Conservation (phyloP, 805 yeast species). For the Citeromyces matritensis region DNA sequence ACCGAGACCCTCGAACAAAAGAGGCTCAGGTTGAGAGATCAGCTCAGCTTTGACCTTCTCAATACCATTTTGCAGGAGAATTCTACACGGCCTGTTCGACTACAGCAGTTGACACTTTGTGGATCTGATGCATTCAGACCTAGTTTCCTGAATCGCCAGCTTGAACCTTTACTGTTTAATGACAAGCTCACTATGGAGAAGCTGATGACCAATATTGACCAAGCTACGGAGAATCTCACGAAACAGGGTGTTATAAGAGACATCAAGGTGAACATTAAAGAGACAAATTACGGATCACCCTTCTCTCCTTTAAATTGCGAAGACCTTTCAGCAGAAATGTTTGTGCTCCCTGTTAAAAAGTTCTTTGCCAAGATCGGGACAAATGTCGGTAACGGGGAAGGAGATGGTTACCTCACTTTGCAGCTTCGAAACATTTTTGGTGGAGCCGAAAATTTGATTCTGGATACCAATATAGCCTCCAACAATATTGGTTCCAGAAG, state of each 20-base stretch:
- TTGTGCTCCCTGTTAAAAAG: slow-evolving; percentile 42
- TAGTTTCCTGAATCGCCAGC: slow-evolving; percentile 26
- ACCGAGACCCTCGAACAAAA: too few relatives aligned
- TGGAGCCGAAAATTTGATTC: slow-evolving; percentile 34
- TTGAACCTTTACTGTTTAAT: slow-evolving; percentile 25
- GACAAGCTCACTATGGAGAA: slow-evolving; percentile 23
- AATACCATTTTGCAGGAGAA: slow-evolving; percentile 13
- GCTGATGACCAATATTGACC: slow-evolving; percentile 24
- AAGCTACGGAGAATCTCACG: slow-evolving; percentile 23
- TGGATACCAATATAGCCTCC: slow-evolving; percentile 25
- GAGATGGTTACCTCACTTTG: slow-evolving; percentile 79
- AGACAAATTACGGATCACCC: slow-evolving; percentile 6
- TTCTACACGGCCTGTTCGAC: slow-evolving; percentile 22
- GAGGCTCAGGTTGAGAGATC: too few relatives aligned
- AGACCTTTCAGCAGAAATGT: slow-evolving; percentile 12
- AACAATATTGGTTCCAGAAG: slow-evolving; percentile 35
- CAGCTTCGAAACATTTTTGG: slow-evolving; percentile 45
- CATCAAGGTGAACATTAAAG: slow-evolving; percentile 17
- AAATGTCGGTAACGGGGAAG: slow-evolving; percentile 92
- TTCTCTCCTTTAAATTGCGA: slow-evolving; percentile 8
- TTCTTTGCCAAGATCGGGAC: slow-evolving; percentile 88
- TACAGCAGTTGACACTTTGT: slow-evolving; percentile 28
- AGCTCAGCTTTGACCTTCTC: slow-evolving; percentile 7
- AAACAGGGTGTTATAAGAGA: slow-evolving; percentile 27
- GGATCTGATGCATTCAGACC: slow-evolving; percentile 30